Evolutionary conservation across 2,329 filamentous ascomycete species (phyloP), one percentile per base, ranked within the genome.

Genomic region (Periconia sp.): DNA sequence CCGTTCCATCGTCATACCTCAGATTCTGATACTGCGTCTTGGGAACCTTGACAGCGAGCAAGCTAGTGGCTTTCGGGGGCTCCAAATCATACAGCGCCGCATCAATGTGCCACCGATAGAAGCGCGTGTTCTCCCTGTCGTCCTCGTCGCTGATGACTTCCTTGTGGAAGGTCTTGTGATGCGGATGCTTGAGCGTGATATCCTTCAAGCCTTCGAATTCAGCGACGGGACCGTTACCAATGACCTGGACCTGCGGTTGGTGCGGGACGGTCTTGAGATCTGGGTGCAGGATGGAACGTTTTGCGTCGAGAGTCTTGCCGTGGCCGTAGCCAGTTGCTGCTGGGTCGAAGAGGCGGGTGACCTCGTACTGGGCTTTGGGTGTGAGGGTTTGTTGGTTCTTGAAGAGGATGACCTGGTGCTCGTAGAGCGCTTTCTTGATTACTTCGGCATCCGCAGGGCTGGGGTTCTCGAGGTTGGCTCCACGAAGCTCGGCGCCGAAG

Each of bases 61-160:
- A 77, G 1, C 84, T 84, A 0, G 88, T 92, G 3, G 85, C 87
- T 18, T 84, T 78, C 2, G 88, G 87, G 3, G 88, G 87, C n/a
- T 87, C 82, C 5, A 90, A 78, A 13, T 81, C 85, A 62, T 91
- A 91, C 5, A 91, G 73, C 1, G 87, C 87, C 3, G 88, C 87
- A 59, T 91, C 87, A 40, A 91, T 90, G 65, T 91, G 87, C 87
- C 88, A 91, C 46, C 87, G 77, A 70, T 88, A 91, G 71, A 89
- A 84, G 5, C 80, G 71, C 1, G 81, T 84, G 54, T 73, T 75
- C 10, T 79, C 74, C 5, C 80, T 65, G 49, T 84, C 81, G n/a
- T 83, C 76, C n/a, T 75, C 73, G 1, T 84, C 72, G 0, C 86
- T 78, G 50, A 92, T 81, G 15, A 73, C 63, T 4, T 82, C 81